phyloP scores from a whole-genome alignment of 306 rosid species.

The Vigna unguiculata region DNA sequence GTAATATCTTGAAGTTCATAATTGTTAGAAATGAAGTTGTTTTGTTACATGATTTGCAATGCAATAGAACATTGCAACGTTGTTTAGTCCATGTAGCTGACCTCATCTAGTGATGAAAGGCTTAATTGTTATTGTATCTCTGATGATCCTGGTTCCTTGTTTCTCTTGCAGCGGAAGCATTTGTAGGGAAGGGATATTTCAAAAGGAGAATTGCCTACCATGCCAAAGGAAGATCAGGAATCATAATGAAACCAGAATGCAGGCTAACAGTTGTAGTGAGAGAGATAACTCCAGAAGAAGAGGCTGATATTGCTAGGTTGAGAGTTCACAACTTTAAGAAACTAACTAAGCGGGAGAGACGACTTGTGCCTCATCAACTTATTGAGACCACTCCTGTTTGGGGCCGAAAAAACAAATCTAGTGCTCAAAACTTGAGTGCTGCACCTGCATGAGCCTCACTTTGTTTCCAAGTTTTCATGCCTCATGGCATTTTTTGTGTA shows the following conservation, averaged over 20 bases:
- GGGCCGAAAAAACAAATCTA: constrained; percentile 75
- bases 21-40: constrained; percentile 36
- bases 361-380: constrained; percentile 91
- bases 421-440: constrained; percentile 40
- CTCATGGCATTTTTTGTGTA: constrained; percentile 3
- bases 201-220: constrained; percentile 63
- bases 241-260: constrained; percentile 72
- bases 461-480: constrained; percentile 7
- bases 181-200: constrained; percentile 80
- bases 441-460: constrained; percentile 47
- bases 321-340: constrained; percentile 75
- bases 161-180: constrained; percentile 76
- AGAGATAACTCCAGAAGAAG: constrained; percentile 90
- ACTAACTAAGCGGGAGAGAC: constrained; percentile 70
- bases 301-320: constrained; percentile 84
- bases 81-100: background rate
- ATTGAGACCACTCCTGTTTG: constrained; percentile 85
- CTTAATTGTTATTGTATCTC: constrained; percentile 9
- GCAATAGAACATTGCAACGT: background rate
- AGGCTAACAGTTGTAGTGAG: constrained; percentile 81
- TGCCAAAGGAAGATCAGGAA: constrained; percentile 56
- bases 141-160: constrained; percentile 38
- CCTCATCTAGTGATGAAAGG: background rate
- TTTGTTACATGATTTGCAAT: background rate
- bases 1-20: constrained; percentile 50